Evolutionary conservation across 139 green algal species (phyloP), one percentile per base, ranked within the genome.

Genomic region (Coelastrella sp.): DNA sequence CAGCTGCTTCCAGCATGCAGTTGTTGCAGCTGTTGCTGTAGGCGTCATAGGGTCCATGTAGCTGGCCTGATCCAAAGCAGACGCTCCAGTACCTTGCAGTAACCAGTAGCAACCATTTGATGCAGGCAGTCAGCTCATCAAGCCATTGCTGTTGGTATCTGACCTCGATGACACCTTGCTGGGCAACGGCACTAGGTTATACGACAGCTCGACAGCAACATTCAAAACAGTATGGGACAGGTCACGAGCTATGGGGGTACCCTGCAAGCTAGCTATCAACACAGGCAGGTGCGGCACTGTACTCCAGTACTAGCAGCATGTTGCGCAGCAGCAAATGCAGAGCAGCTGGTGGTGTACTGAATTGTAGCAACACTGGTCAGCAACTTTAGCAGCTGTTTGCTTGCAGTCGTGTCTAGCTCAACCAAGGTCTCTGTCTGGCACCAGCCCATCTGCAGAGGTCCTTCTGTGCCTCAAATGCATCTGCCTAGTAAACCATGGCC

Each of bases 141-240:
- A 80, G 14, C 73, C 73, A 22, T 58, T 90, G 58, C 58, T 90
- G 85, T 32, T 90, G 58, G 56, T 83, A 20, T 90, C 85, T n/a
- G 85, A 90, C 58, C 58, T 90, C 2, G 85, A 90, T 68, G 85
- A 90, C 58, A 90, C 85, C 4, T 56, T 90, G 74, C 20, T 84
- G 11, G 54, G 85, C 54, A n/a, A 68, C 16, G 5, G 58, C 23
- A 19, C 80, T 16, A 20, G 22, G 23, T 32, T 22, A 2, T 68
- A 88, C 22, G 85, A 90, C n/a, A 6, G 2, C 7, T 16, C 23
- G 4, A n/a, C 73, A 77, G 73, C 85, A 57, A 60, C 73, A 3
- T 90, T 90, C 85, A 90, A 58, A 7, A 60, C 80, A 54, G 0
- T 83, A 3, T 90, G 85, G 85, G n/a, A 83, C 8, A 23, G 59